A percentile compares a stretch with the other conserved stretches of the same genome.
These are phyloP conservation scores for Nyssa sinensis DNA, from an alignment of 148 eudicot genomes.

Conservation along the genomic window DNA sequence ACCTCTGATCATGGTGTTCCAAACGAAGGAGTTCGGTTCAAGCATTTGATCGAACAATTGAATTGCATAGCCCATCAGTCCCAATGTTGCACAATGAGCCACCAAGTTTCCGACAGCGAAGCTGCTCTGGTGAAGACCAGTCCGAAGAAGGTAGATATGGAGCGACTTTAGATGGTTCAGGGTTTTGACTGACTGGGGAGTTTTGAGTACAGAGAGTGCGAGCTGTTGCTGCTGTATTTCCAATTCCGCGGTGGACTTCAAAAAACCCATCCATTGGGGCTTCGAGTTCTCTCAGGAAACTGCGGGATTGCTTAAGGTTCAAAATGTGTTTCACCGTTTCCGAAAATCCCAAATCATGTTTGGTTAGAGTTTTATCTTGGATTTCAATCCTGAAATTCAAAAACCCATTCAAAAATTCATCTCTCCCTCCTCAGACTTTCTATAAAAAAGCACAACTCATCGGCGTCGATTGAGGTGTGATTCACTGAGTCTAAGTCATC, in stretches of 20 bases:
- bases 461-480: too few relatives aligned
- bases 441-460: too few relatives aligned
- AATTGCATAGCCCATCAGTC: slow-evolving; percentile 17
- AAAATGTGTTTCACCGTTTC: too few relatives aligned
- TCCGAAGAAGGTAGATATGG: slow-evolving; percentile 23
- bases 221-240: slow-evolving; percentile 12
- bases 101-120: slow-evolving; percentile 24
- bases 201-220: slow-evolving; percentile 18
- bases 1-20: slow-evolving; percentile 28
- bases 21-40: slow-evolving; percentile 27
- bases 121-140: slow-evolving; percentile 23
- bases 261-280: slow-evolving; percentile 19
- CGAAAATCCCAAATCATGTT: too few relatives aligned
- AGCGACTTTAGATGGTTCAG: slow-evolving; percentile 18
- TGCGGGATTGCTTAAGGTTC: too few relatives aligned
- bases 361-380: too few relatives aligned
- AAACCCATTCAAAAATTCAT: too few relatives aligned
- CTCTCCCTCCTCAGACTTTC: too few relatives aligned
- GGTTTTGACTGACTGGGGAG: slow-evolving; percentile 13
- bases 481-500: too few relatives aligned
- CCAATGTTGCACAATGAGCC: slow-evolving; percentile 15
- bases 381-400: too few relatives aligned
- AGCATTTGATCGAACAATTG: slow-evolving; percentile 24
- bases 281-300: too few relatives aligned
- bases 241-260: neutral